Evolutionary conservation across 2,329 filamentous ascomycete genomes (phyloP), one percentile per base, ranked within the genome.

Genomic region (Emmonsiellopsis sp.): DNA sequence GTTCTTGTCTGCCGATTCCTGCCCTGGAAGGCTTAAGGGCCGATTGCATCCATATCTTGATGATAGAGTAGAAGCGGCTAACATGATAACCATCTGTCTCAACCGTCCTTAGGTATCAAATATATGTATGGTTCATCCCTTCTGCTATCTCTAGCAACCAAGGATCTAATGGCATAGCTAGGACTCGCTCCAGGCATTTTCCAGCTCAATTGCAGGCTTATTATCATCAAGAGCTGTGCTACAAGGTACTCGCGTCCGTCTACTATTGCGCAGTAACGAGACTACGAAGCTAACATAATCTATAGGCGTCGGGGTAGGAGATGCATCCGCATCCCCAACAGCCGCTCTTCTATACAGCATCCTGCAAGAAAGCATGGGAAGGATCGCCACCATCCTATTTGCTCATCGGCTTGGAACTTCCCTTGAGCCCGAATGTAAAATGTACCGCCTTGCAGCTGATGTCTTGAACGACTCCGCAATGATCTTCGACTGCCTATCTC

Each of bases 351-450:
- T 95, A 9, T 80, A 95, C 50, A 89, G 87, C 32, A 86, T 95
- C 57, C 74, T 93, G 8, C 89, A 93, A 69, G 87, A 93, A 59
- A 86, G 84, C 50, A 85, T 87, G 56, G 89, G 88, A 7, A 82
- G 89, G 6, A 73, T 95, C 30, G 87, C 88, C 1, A 95, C 90
- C 0, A 95, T 95, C 56, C 70, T 88, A 8, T 95, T 95, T 67
- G 91, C 90, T 1, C 85, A 94, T 67, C 79, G 82, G 43, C 83
- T 92, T 55, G 89, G 90, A 38, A 86, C 86, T 45, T 81, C 87
- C 34, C 85, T 95, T 47, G 89, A 94, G 68, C 88, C 89, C 1
- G 90, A 96, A 67, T 92, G 88, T 74, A 96, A 96, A 69, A 85
- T 82, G 68, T 95, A 91, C 70, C 85, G 90, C 13, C 85, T 95